Evolutionary conservation across 140 eudicot species (phyloP).

Genomic region (Stevia rebaudiana): DNA sequence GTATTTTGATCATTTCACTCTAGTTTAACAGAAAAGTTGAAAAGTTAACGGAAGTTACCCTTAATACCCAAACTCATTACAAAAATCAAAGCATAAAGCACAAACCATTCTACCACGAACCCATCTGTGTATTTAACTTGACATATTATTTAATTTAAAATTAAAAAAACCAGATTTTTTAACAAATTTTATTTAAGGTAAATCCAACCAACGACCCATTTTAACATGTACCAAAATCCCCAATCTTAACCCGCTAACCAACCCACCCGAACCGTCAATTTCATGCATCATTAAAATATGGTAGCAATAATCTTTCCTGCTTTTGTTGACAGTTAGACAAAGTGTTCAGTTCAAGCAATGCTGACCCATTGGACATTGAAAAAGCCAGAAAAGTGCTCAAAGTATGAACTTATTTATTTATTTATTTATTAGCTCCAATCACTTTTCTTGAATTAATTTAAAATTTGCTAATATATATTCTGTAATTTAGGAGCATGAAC

Average conservation of each 20-base stretch:
- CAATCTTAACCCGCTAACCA: not conserved
- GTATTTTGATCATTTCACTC: too few relatives aligned
- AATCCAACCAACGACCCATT: not conserved
- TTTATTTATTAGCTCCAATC: not conserved
- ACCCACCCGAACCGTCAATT: not conserved
- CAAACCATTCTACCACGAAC: too few relatives aligned
- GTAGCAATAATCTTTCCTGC: not conserved
- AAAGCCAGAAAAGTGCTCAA: constrained; percentile 76
- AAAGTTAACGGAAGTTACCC: too few relatives aligned
- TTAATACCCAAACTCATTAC: too few relatives aligned
- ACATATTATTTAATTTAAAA: too few relatives aligned
- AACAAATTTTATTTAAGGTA: not conserved
- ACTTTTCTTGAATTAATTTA: not conserved
- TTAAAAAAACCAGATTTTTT: not conserved
- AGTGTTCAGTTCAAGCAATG: constrained; percentile 60
- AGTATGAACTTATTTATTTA: constrained; percentile 20
- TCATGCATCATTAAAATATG: not conserved
- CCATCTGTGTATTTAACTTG: too few relatives aligned
- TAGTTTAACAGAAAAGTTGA: too few relatives aligned
- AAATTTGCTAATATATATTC: not conserved
- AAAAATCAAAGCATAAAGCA: too few relatives aligned
- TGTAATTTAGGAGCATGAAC: constrained; percentile 75
- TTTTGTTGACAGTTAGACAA: constrained; percentile 57
- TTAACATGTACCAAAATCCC: not conserved
- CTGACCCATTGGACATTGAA: constrained; percentile 79